Conservation (phyloP, 208 protist species). For the Acanthamoeba royreba region DNA sequence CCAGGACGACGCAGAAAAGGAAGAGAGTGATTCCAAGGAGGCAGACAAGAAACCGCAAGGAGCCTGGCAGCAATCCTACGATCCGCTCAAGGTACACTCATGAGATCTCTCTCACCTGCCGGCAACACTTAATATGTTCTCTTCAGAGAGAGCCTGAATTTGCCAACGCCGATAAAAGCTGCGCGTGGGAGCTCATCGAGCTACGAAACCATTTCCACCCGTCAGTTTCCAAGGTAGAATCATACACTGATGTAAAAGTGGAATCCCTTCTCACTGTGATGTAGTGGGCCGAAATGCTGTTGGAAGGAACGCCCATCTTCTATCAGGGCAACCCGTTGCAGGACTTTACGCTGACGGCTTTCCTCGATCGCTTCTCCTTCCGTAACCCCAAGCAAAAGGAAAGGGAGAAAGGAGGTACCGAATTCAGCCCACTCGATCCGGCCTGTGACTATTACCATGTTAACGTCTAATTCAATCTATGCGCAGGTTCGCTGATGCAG, state of each 20-base stretch:
- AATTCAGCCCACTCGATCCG: background rate
- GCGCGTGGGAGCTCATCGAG: slow-evolving; percentile 58
- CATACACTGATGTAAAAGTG: background rate
- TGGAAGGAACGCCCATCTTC: slow-evolving; percentile 24
- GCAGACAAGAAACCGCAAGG: background rate
- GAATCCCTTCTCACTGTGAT: background rate
- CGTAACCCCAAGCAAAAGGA: slow-evolving; percentile 40
- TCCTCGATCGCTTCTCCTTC: slow-evolving; percentile 60
- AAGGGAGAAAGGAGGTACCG: background rate
- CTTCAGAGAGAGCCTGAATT: slow-evolving; percentile 54
- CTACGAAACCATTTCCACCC: slow-evolving; percentile 68
- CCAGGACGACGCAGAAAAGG: slow-evolving; percentile 45
- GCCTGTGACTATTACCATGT: background rate
- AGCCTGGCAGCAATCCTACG: background rate
- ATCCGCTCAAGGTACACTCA: background rate
- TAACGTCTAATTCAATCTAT: background rate
- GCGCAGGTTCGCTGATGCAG: slow-evolving; percentile 44
- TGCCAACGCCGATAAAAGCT: slow-evolving; percentile 47
- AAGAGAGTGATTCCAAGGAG: background rate
- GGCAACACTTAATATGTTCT: background rate
- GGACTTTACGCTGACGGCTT: slow-evolving; percentile 57
- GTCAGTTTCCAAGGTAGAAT: slow-evolving; percentile 38
- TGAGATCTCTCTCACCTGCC: background rate
- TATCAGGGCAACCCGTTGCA: slow-evolving; percentile 59
- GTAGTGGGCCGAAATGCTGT: background rate